phyloP scores from a whole-genome alignment of 208 protist genomes.

The Trypanosoma theileri region DNA sequence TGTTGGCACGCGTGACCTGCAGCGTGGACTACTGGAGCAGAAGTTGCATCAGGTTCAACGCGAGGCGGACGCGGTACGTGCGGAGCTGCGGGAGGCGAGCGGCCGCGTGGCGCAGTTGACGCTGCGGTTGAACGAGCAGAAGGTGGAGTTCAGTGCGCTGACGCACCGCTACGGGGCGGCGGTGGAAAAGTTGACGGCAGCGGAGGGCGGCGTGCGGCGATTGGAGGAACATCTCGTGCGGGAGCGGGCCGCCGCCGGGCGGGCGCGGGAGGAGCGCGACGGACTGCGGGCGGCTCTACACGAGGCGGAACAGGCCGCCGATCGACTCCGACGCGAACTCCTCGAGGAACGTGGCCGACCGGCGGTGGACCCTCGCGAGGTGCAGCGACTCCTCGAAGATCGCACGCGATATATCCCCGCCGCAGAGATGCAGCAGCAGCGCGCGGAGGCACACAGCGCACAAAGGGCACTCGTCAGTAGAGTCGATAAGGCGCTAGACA shows the following conservation, averaged over 20 bases:
- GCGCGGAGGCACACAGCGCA: constrained; percentile 41
- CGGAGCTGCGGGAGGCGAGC: constrained; percentile 48
- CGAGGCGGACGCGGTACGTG: constrained; percentile 49
- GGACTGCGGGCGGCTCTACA: constrained; percentile 32
- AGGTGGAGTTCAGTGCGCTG: constrained; percentile 59
- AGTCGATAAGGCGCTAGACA: constrained; percentile 39
- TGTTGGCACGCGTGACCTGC: constrained; percentile 45
- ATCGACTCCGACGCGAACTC: constrained; percentile 43
- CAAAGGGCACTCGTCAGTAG: constrained; percentile 39
- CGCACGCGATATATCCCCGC: constrained; percentile 62
- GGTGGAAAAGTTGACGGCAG: constrained; percentile 59
- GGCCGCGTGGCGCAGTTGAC: constrained; percentile 36
- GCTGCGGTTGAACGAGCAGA: constrained; percentile 59
- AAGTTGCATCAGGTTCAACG: constrained; percentile 53
- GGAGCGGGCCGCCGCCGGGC: constrained; percentile 37
- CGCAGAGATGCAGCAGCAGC: constrained; percentile 47
- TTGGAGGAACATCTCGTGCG: constrained; percentile 67
- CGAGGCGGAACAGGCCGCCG: constrained; percentile 38
- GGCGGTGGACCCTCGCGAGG: constrained; percentile 54
- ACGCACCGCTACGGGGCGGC: constrained; percentile 55
- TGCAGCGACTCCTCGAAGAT: constrained; percentile 63
- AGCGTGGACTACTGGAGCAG: constrained; percentile 58
- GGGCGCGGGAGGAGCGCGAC: constrained; percentile 49
- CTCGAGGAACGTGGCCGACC: constrained; percentile 42
- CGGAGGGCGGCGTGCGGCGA: constrained; percentile 44